Conservation (phyloP, 108 stramenopile species). For the Cyclotella choctawhatcheeana region DNA sequence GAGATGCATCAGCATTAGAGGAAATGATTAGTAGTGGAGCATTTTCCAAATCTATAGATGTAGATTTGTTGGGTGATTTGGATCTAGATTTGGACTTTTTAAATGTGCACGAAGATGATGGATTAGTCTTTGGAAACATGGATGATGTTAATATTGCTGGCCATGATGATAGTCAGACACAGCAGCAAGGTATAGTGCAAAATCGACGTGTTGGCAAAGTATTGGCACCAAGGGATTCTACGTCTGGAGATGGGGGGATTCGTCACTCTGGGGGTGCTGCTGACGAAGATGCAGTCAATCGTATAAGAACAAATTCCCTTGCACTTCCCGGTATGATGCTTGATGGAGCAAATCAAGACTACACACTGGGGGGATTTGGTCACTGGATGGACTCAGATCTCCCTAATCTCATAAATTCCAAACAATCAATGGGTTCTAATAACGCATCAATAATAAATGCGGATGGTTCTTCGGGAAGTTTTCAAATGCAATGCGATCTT, state of each 20-base stretch:
- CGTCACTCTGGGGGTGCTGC: slow-evolving; percentile 66
- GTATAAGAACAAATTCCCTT: slow-evolving; percentile 82
- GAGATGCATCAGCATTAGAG: slow-evolving; percentile 75
- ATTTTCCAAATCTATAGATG: slow-evolving; percentile 58
- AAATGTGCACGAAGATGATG: slow-evolving; percentile 60
- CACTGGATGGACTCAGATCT: slow-evolving; percentile 72
- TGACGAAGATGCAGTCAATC: slow-evolving; percentile 52
- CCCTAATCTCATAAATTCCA: slow-evolving; percentile 13
- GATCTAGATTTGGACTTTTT: slow-evolving; percentile 91
- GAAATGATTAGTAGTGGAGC: slow-evolving; percentile 73
- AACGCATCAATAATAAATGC: slow-evolving; percentile 10
- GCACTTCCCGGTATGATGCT: slow-evolving; percentile 52
- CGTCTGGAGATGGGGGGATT: slow-evolving; percentile 65
- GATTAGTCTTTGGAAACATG: slow-evolving; percentile 37
- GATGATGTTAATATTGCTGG: slow-evolving; percentile 28
- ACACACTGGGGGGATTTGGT: slow-evolving; percentile 50
- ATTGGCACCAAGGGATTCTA: background rate
- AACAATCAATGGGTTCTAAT: slow-evolving; percentile 5
- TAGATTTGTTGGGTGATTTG: slow-evolving; percentile 87
- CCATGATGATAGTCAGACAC: slow-evolving; percentile 19
- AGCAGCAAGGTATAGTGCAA: background rate
- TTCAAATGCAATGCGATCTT: slow-evolving; percentile 27
- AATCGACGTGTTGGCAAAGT: background rate
- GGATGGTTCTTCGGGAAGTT: slow-evolving; percentile 11
- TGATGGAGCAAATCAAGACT: slow-evolving; percentile 39